A percentile compares a stretch with the other conserved stretches of the same genome.
Conservation (phyloP, 202 grass and related monocot species). For the Alloteropsis angusta region DNA sequence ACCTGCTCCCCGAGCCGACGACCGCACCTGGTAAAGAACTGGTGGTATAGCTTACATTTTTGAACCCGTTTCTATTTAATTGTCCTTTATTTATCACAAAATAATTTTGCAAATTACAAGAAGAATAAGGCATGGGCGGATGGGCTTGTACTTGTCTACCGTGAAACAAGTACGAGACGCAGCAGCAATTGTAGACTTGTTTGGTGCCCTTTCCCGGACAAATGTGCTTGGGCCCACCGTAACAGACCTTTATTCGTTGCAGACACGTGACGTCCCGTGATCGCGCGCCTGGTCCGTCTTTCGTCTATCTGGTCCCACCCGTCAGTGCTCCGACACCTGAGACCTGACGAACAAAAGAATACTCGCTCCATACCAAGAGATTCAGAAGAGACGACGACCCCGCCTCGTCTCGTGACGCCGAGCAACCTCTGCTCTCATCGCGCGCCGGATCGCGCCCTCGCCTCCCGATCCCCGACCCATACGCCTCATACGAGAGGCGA, state of each 20-base stretch:
- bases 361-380: neutral
- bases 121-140: no score
- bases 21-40: no score
- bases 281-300: neutral
- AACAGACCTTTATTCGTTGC: neutral
- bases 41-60: no score
- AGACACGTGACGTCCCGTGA: neutral
- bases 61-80: no score
- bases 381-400: neutral
- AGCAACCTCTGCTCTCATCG: neutral
- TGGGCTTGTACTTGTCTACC: neutral
- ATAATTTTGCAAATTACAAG: no score
- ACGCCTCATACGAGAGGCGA: neutral
- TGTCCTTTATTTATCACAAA: neutral
- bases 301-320: neutral
- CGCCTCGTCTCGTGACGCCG: slow-evolving; percentile 5
- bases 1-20: no score
- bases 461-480: neutral
- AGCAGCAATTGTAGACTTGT: neutral
- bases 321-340: neutral
- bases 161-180: neutral
- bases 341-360: neutral
- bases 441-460: slow-evolving; percentile 10
- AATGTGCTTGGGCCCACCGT: neutral
- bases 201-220: neutral